Percentiles rank a stretch among this genome's conserved stretches.
phyloP scores from a whole-genome alignment of 441 rosid species.

The Croton laevigatus region DNA sequence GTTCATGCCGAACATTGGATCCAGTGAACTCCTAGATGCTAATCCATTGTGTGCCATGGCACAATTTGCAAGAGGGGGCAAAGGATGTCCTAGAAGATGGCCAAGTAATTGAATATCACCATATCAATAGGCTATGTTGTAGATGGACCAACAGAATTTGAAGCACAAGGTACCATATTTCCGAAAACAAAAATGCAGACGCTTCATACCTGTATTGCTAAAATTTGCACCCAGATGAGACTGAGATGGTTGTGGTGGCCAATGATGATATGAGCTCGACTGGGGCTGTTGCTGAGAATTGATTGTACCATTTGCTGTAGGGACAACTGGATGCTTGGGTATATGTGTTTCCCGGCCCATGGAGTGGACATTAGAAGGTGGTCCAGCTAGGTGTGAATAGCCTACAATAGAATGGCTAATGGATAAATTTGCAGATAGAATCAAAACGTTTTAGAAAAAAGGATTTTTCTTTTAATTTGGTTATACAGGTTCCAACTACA shows the following conservation, averaged over 20 bases:
- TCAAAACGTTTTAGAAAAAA: neutral
- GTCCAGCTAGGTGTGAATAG: neutral
- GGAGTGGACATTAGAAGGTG: neutral
- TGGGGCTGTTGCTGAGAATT: constrained; percentile 19
- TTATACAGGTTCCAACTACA: neutral
- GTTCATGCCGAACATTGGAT: constrained; percentile 16
- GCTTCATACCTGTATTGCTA: constrained; percentile 20
- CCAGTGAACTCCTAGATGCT: constrained; percentile 24
- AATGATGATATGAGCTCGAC: constrained; percentile 15
- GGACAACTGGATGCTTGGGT: neutral
- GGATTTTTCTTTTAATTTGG: neutral
- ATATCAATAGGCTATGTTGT: neutral
- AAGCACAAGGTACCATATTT: neutral
- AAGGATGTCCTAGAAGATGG: constrained; percentile 13
- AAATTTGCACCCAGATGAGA: constrained; percentile 20
- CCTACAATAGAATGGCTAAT: constrained; percentile 18
- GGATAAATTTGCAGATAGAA: neutral
- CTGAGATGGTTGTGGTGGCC: constrained; percentile 27
- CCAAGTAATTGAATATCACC: neutral
- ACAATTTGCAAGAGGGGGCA: constrained; percentile 17
- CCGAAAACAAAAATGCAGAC: neutral
- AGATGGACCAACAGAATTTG: neutral
- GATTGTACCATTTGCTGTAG: constrained; percentile 5
- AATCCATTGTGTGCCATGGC: constrained; percentile 15
- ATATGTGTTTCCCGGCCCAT: constrained; percentile 14